Percentiles rank a stretch among this genome's conserved stretches.
Conservation (phyloP, 2,329 filamentous ascomycete species). For the Talaromyces sp. region DNA sequence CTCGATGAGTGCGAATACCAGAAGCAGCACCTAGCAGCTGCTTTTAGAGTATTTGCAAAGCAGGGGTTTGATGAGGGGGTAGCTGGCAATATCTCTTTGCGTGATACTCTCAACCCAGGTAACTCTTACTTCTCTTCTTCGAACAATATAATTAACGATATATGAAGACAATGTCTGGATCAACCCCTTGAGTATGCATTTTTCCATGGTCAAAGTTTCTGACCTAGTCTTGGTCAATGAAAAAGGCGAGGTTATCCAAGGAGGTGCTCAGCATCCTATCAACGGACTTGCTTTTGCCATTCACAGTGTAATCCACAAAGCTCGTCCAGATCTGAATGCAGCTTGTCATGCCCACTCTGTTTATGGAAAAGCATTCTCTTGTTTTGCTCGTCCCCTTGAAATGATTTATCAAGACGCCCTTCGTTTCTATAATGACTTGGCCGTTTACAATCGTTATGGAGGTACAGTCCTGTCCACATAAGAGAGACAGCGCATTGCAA, state of each 20-base stretch:
- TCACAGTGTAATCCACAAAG: slow-evolving; percentile 40
- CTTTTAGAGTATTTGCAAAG: slow-evolving; percentile 40
- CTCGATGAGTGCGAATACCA: slow-evolving; percentile 37
- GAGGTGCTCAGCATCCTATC: slow-evolving; percentile 32
- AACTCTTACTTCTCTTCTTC: background rate
- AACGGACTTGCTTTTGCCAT: slow-evolving; percentile 48
- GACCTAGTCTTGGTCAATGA: slow-evolving; percentile 44
- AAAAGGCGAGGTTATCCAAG: slow-evolving; percentile 40
- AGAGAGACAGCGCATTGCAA: slow-evolving; percentile 2
- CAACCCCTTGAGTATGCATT: slow-evolving; percentile 43
- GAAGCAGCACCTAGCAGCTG: slow-evolving; percentile 44
- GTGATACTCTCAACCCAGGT: slow-evolving; percentile 29
- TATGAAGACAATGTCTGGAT: slow-evolving; percentile 28
- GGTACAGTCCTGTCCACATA: background rate
- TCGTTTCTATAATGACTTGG: slow-evolving; percentile 53
- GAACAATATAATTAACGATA: background rate
- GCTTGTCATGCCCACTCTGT: slow-evolving; percentile 44
- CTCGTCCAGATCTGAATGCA: slow-evolving; percentile 53
- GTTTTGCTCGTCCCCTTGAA: slow-evolving; percentile 40
- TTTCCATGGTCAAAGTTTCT: slow-evolving; percentile 39
- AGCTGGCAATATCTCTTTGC: slow-evolving; percentile 43
- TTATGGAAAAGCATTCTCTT: slow-evolving; percentile 43
- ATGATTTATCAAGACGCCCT: slow-evolving; percentile 49
- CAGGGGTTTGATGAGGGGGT: slow-evolving; percentile 39
- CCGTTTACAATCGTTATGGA: slow-evolving; percentile 1